Evolutionary conservation across 176 grass and related monocot genomes (phyloP).

Genomic region (Tillandsia leiboldiana): DNA sequence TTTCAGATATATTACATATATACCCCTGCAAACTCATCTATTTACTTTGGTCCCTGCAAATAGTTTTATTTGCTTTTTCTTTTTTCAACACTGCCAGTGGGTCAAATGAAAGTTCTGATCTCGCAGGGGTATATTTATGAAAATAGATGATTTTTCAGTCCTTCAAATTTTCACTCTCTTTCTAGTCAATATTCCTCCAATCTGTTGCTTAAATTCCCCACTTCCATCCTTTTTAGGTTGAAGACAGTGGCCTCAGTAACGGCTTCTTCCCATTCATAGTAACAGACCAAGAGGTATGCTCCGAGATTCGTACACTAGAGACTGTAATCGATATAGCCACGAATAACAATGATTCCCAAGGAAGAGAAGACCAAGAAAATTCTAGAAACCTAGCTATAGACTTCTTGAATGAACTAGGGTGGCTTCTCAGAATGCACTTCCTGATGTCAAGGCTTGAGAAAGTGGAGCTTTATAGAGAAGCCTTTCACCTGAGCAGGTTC

Average conservation of each 20-base stretch:
- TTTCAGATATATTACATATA: not conserved
- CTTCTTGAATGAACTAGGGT: slow-evolving; percentile 86
- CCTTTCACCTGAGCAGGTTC: slow-evolving; percentile 59
- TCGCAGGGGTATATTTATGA: no score
- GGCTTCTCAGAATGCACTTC: slow-evolving; percentile 75
- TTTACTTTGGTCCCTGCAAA: no score
- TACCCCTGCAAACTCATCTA: not conserved
- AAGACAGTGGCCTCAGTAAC: slow-evolving; percentile 82
- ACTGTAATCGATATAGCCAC: slow-evolving; percentile 38
- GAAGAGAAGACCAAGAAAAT: slow-evolving; percentile 22
- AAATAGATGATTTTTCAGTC: no score
- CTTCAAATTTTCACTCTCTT: not conserved
- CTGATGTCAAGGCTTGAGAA: slow-evolving; percentile 27
- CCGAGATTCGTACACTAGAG: slow-evolving; percentile 77
- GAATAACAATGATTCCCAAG: not conserved
- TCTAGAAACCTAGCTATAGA: slow-evolving; percentile 67
- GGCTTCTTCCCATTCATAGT: slow-evolving; percentile 95
- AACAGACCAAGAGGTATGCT: slow-evolving; percentile 84
- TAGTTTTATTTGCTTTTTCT: no score
- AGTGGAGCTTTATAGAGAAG: slow-evolving; percentile 12
- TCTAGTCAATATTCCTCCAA: not conserved
- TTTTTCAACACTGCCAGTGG: no score
- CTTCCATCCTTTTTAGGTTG: slow-evolving; percentile 39
- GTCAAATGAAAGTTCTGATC: no score
- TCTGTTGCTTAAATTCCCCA: not conserved